These are phyloP conservation scores for Hyaloscypha bicolor DNA, from an alignment of 495 filamentous ascomycete genomes.

Conservation along the genomic window DNA sequence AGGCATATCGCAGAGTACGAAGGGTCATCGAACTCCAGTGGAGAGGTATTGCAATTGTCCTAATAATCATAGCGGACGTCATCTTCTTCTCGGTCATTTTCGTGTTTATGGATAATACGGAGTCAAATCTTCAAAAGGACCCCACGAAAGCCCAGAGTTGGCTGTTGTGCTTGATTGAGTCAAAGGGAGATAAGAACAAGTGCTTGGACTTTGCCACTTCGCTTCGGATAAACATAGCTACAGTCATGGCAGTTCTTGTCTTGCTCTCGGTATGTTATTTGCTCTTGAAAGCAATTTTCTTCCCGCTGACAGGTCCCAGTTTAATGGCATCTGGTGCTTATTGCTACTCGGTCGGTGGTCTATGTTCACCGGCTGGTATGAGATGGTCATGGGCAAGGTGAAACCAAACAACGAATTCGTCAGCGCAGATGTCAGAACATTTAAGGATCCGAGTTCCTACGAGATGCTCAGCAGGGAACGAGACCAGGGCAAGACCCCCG, in stretches of 20 bases:
- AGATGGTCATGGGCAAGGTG: constrained; percentile 56
- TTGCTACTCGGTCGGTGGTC: constrained; percentile 77
- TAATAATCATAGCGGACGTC: constrained; percentile 85
- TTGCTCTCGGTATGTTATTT: constrained; percentile 68
- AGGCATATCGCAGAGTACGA: constrained; percentile 82
- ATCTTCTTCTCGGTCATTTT: constrained; percentile 92
- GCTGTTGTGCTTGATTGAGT: constrained; percentile 67
- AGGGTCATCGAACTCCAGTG: constrained; percentile 92
- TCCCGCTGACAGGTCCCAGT: constrained; percentile 44
- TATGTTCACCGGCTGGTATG: constrained; percentile 83
- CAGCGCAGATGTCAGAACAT: constrained; percentile 75
- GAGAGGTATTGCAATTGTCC: constrained; percentile 83
- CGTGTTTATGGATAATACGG: constrained; percentile 76
- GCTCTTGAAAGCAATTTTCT: not conserved
- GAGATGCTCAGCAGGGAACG: constrained; percentile 74
- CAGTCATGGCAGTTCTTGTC: constrained; percentile 77
- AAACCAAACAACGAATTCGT: constrained; percentile 72
- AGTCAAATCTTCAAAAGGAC: constrained; percentile 56
- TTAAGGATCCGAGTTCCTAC: constrained; percentile 65
- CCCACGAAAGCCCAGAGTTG: constrained; percentile 56
- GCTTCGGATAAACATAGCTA: constrained; percentile 71
- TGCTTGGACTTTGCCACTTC: constrained; percentile 62
- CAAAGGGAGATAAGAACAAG: constrained; percentile 60
- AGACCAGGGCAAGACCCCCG: constrained; percentile 47
- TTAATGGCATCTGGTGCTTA: constrained; percentile 84